phyloP scores from a whole-genome alignment of 2,329 filamentous ascomycete genomes.

The Verticillium longisporum region DNA sequence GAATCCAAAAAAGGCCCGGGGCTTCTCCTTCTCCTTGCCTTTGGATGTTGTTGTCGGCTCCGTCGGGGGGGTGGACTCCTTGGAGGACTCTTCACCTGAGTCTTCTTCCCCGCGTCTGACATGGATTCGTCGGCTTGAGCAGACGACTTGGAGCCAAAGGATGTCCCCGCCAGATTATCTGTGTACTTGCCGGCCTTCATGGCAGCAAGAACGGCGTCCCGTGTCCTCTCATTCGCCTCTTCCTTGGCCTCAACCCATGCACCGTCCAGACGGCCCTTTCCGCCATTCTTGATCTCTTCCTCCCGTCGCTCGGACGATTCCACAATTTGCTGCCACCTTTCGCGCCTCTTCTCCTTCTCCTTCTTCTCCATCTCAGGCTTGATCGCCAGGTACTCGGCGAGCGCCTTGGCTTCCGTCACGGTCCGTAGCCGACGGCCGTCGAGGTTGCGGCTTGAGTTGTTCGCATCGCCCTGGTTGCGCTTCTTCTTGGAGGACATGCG shows the following conservation, averaged over 20 bases:
- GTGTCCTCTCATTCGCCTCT: slow-evolving; percentile 76
- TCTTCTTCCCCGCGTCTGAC: slow-evolving; percentile 26
- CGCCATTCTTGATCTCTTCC: slow-evolving; percentile 72
- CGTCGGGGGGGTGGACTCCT: slow-evolving; percentile 42
- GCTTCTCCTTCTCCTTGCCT: slow-evolving; percentile 30
- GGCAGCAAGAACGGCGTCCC: slow-evolving; percentile 65
- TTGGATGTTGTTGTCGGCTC: slow-evolving; percentile 30
- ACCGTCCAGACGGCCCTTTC: slow-evolving; percentile 68
- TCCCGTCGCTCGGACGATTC: slow-evolving; percentile 76
- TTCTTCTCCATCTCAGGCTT: slow-evolving; percentile 97
- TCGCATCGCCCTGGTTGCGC: slow-evolving; percentile 72
- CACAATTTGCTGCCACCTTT: slow-evolving; percentile 84
- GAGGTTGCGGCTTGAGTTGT: slow-evolving; percentile 86
- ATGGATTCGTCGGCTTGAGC: slow-evolving; percentile 24
- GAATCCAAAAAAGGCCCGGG: slow-evolving; percentile 62
- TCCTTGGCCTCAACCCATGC: slow-evolving; percentile 96
- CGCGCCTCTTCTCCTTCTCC: slow-evolving; percentile 78
- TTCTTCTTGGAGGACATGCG: slow-evolving; percentile 97
- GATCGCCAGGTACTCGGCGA: slow-evolving; percentile 90
- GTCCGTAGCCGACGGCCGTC: slow-evolving; percentile 87
- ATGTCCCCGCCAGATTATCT: slow-evolving; percentile 51
- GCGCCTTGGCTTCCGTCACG: slow-evolving; percentile 87
- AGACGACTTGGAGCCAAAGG: slow-evolving; percentile 37
- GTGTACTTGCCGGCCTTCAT: slow-evolving; percentile 59
- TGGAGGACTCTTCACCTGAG: slow-evolving; percentile 32